These are phyloP conservation scores for Alternaria tenuissima DNA, from an alignment of 2,329 filamentous ascomycete genomes.

Conservation along the genomic window DNA sequence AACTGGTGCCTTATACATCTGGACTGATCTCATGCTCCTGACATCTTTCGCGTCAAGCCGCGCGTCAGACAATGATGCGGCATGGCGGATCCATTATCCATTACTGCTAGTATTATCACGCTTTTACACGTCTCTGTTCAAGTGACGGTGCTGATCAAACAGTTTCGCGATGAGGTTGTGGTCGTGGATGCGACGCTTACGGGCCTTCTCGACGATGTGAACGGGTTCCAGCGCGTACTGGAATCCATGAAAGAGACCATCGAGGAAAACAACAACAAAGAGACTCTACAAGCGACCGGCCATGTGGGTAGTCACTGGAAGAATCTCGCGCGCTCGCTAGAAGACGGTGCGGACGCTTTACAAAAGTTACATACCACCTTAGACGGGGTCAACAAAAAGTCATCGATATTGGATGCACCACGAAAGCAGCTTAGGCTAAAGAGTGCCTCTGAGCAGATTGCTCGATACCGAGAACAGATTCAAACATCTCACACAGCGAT, in stretches of 20 bases:
- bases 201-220: slow-evolving; percentile 31
- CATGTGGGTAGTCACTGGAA: slow-evolving; percentile 35
- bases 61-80: slow-evolving; percentile 9
- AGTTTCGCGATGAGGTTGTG: slow-evolving; percentile 30
- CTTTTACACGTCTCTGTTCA: slow-evolving; percentile 29
- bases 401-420: slow-evolving; percentile 26
- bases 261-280: slow-evolving; percentile 27
- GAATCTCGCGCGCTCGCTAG: slow-evolving; percentile 30
- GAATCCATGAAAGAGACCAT: slow-evolving; percentile 36
- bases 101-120: slow-evolving; percentile 26
- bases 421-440: slow-evolving; percentile 31
- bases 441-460: slow-evolving; percentile 26
- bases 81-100: slow-evolving; percentile 30
- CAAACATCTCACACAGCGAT: slow-evolving; percentile 33
- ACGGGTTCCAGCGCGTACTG: slow-evolving; percentile 29
- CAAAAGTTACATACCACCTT: slow-evolving; percentile 24
- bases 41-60: background rate
- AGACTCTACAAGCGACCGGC: slow-evolving; percentile 25
- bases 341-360: slow-evolving; percentile 30
- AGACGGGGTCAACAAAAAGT: slow-evolving; percentile 27
- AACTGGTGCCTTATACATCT: slow-evolving; percentile 10
- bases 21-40: background rate
- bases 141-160: slow-evolving; percentile 25
- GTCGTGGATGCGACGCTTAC: slow-evolving; percentile 31
- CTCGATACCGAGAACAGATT: slow-evolving; percentile 28